These are phyloP conservation scores for Pyracantha coccinea DNA, from an alignment of 331 rosid genomes.

Conservation along the genomic window DNA sequence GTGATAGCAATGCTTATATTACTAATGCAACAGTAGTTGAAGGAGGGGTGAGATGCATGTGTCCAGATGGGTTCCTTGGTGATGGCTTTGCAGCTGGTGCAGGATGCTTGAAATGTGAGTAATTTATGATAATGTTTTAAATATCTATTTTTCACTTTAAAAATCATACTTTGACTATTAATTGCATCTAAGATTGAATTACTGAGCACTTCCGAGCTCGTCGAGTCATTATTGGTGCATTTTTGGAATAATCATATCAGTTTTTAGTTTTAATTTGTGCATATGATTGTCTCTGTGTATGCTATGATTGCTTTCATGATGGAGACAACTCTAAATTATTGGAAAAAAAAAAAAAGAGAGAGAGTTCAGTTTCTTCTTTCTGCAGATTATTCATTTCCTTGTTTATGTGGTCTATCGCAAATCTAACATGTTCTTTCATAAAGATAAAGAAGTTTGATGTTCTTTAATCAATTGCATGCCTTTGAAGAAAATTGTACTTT, in stretches of 20 bases:
- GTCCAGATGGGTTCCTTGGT: constrained; percentile 68
- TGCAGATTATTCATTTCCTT: background rate
- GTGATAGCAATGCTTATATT: constrained; percentile 49
- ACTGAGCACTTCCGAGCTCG: background rate
- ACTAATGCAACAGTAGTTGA: constrained; percentile 50
- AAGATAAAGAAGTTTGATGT: background rate
- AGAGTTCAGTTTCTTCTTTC: background rate
- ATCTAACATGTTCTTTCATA: too few relatives aligned
- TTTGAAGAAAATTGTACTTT: background rate
- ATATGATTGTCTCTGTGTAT: background rate
- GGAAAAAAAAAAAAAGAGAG: background rate
- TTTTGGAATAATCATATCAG: background rate
- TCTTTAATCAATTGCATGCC: background rate
- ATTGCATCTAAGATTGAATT: background rate
- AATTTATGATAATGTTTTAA: background rate
- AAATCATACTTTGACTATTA: background rate
- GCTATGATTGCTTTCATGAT: background rate
- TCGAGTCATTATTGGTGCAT: background rate
- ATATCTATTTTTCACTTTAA: background rate
- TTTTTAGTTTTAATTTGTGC: background rate
- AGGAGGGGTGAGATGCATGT: constrained; percentile 55
- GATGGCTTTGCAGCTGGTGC: constrained; percentile 74
- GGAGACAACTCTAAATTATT: background rate
- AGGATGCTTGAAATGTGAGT: constrained; percentile 76
- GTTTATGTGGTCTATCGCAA: too few relatives aligned